These are phyloP conservation scores for Barnettozyma wickerhamii DNA, from an alignment of 805 yeast species.

Conservation along the genomic window DNA sequence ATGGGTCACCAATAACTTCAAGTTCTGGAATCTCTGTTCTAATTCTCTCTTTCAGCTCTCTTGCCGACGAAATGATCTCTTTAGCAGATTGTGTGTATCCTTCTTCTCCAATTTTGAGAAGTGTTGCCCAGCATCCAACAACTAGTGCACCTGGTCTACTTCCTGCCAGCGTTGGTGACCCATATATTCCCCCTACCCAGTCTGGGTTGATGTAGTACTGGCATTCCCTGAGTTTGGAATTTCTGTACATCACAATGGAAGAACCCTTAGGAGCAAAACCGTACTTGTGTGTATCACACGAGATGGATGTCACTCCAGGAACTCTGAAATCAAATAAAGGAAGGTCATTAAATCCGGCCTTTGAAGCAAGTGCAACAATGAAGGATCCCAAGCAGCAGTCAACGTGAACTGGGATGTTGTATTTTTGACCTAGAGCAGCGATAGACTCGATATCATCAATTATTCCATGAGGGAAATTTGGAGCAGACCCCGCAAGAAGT, in stretches of 20 bases:
- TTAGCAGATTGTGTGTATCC: slow-evolving; percentile 70
- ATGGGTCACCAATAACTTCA: slow-evolving; percentile 79
- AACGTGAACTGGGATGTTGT: slow-evolving; percentile 86
- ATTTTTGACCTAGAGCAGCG: slow-evolving; percentile 49
- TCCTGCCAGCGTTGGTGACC: slow-evolving; percentile 95
- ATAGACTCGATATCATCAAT: slow-evolving; percentile 81
- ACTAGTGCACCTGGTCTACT: slow-evolving; percentile 95
- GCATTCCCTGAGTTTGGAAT: slow-evolving; percentile 57
- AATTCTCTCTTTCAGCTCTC: slow-evolving; percentile 47
- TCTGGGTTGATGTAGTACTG: slow-evolving; percentile 82
- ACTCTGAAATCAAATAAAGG: slow-evolving; percentile 76
- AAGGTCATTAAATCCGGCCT: slow-evolving; percentile 45
- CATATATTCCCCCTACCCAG: slow-evolving; percentile 96
- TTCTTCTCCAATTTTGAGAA: slow-evolving; percentile 74
- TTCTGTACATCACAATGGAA: slow-evolving; percentile 85
- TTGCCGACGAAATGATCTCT: slow-evolving; percentile 64
- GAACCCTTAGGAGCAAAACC: slow-evolving; percentile 99
- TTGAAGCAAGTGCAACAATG: slow-evolving; percentile 72
- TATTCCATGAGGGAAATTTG: slow-evolving; percentile 96
- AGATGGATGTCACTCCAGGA: slow-evolving; percentile 92
- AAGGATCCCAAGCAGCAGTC: slow-evolving; percentile 96
- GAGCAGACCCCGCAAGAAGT: slow-evolving; percentile 87
- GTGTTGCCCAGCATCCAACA: slow-evolving; percentile 98
- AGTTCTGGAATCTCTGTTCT: slow-evolving; percentile 49
- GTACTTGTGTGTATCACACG: slow-evolving; percentile 99